Evolutionary conservation across 1,284 basidiomycete species (phyloP), one percentile per base, ranked within the genome.

Genomic region (Puccinia novopanici): DNA sequence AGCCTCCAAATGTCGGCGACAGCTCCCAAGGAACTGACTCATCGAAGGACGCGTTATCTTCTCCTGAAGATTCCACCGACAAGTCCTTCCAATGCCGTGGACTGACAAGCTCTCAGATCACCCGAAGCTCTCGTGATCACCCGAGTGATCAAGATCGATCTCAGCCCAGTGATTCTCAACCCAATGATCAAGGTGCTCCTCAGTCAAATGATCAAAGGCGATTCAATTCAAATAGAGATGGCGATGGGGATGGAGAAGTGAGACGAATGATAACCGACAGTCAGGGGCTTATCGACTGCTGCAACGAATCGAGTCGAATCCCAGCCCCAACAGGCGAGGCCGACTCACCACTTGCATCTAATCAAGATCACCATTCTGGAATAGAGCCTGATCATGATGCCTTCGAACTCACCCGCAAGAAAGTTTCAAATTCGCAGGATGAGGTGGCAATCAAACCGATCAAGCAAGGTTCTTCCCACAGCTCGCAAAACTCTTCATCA

Each of bases 81-180:
- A 30, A 61, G 30, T 61, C 59, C 1, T 63, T 63, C 59, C 34
- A 40, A 22, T 63, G 59, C 27, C 59, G 59, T 34, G 59, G 59
- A 19, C 59, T 63, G 4, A 40, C 59, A 40, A 63, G 59, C 59
- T 63, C 59, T 40, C 59, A 63, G n/a, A 40, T 63, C 59, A 63
- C 34, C 34, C 59, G 34, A 15, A 6, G 40, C 34, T 63, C 59
- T 4, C 52, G 52, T n/a, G 8, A 15, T n/a, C 52, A 54, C 8
- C 52, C 19, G 19, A 57, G 22, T 27, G n/a, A 34, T 5, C 57
- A 24, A 59, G 34, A 4, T n/a, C 27, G 2, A 27, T 34, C 24
- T 59, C 57, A 59, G n/a, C 30, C 4, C 4, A n/a, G n/a, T n/a
- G n/a, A n/a, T n/a, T n/a, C n/a, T n/a, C n/a, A n/a, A n/a, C 24